Conservation (phyloP, 305 asterid species). For the Fraxinus baroniana region DNA sequence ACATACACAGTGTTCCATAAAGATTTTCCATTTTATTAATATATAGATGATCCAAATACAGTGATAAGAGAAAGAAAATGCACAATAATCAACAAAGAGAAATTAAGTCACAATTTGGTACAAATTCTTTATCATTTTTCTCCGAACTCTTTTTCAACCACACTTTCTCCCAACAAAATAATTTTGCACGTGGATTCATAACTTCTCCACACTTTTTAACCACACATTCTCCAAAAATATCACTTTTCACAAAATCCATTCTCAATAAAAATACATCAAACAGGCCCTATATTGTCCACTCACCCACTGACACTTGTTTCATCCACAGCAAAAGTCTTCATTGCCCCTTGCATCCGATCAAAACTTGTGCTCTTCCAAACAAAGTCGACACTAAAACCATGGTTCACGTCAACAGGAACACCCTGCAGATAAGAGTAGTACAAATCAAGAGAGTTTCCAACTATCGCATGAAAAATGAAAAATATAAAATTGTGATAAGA, state of each 20-base stretch:
- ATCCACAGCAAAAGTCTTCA: slow-evolving; percentile 98
- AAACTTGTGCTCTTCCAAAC: slow-evolving; percentile 99
- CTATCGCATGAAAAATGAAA: background rate
- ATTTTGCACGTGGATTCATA: background rate
- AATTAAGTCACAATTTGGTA: background rate
- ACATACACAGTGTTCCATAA: background rate
- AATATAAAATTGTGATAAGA: slow-evolving; percentile 2
- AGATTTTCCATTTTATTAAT: background rate
- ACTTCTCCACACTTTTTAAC: background rate
- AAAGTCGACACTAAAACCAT: slow-evolving; percentile 94
- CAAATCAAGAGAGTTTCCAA: slow-evolving; percentile 17
- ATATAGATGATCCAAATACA: background rate
- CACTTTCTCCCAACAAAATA: background rate
- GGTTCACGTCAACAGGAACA: slow-evolving; percentile 85
- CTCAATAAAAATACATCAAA: background rate
- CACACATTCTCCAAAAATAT: background rate
- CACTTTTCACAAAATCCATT: background rate
- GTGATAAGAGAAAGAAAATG: background rate
- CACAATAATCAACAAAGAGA: background rate
- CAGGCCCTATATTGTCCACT: slow-evolving; percentile 31
- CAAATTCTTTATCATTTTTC: background rate
- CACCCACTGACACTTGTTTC: slow-evolving; percentile 99
- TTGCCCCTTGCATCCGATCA: slow-evolving; percentile 99
- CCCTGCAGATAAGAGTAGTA: slow-evolving; percentile 55
- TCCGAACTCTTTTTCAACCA: background rate